Base-by-base conservation (phyloP, 306 rosid genomes). In the Clitoria ternatea region DNA sequence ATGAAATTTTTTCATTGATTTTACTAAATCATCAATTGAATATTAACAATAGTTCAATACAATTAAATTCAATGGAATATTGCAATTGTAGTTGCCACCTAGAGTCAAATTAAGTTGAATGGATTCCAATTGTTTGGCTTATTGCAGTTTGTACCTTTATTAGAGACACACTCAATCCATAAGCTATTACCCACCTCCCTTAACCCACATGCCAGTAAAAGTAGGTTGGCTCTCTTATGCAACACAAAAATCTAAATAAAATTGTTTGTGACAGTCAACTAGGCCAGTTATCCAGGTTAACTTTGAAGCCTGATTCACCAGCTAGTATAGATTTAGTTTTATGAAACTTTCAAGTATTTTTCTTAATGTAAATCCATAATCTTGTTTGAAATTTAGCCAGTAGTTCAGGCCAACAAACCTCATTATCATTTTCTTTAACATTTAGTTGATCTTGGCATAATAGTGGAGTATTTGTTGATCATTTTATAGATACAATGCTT, bases 1-100 rank as follows among this genome's bases (percentile, higher is more conserved):
- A 52, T 3, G 43, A 48, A 36, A 27, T n/a, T 17, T 27, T 66
- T 57, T 24, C 62, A 70, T 23, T 2, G 32, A 47, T 48, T 60
- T 66, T 75, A 75, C 65, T 35, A 49, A 3, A 68, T 59, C 65
- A 50, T 23, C 23, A 27, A 45, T 43, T 57, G 49, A 42, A 67
- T 60, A 33, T 36, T 39, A 18, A 59, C 60, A 67, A 76, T 7
- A 52, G 37, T 27, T 27, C 22, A 36, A 35, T 22, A 55, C 42
- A 62, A 39, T 57, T 2, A 20, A 60, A 27, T 20, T 10, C 67
- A 11, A 67, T 45, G 63, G 49, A 40, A 72, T 32, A 44, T 35
- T 23, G 3, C 35, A 22, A 30, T 35, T 53, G 14, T 32, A 12
- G 7, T 15, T 30, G 30, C 14, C 27, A 24, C 57, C 69, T 13